Evolutionary conservation across 1,284 basidiomycete genomes (phyloP), one percentile per base, ranked within the genome.

Genomic region (Austroboletus novae-zelandiae): DNA sequence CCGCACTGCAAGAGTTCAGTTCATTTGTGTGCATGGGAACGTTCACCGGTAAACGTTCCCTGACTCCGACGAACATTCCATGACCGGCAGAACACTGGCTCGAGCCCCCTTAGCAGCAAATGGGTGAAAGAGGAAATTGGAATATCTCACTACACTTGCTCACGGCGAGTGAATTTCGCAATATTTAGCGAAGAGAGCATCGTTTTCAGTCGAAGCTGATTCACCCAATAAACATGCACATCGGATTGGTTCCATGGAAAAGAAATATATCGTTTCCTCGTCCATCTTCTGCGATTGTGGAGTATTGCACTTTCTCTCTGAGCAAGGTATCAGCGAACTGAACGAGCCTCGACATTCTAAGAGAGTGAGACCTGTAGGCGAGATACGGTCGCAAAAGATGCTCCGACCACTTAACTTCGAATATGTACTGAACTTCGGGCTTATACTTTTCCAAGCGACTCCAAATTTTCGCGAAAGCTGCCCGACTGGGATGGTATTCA

Each of bases 231-330:
- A 8, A 15, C 49, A 59, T 14, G 57, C 57, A 42, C 55, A n/a
- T n/a, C n/a, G n/a, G 55, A 10, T 59, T 59, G 20, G 55, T 57
- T 11, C 57, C 54, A 30, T 52, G 55, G 29, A 59, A 59, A 25
- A 56, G 48, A 32, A 45, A 43, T 10, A 43, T 52, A 13, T 59
- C 57, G 20, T 57, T 57, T 31, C 55, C 57, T n/a, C 34, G 43
- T 14, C 49, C 49, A 25, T 53, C 54, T 14, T 45, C 20, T 20
- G 56, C 45, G 3, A 41, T 30, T 14, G 9, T 48, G 14, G 43
- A 37, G 9, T 43, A 54, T 42, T 59, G 56, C 15, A 57, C 55
- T 35, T 48, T 53, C 3, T 31, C 36, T 43, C 56, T 57, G 25
- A 29, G 31, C 9, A 29, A 18, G 13, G 14, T 8, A n/a, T 57